phyloP scores from a whole-genome alignment of 352 stramenopile genomes.

The Globisporangium yorkense region DNA sequence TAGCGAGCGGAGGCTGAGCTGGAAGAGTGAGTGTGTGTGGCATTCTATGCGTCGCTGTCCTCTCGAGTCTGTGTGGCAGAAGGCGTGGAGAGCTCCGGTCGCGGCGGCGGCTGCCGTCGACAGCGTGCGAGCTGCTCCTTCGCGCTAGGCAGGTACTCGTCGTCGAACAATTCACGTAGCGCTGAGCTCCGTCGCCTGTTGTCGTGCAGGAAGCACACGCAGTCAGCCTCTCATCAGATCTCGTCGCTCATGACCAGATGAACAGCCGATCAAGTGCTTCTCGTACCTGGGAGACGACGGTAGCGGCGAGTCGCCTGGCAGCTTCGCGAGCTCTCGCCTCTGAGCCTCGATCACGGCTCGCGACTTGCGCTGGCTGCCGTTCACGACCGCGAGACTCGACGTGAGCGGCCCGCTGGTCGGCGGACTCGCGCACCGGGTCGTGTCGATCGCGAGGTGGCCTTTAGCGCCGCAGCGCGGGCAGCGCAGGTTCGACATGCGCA shows the following conservation, averaged over 20 bases:
- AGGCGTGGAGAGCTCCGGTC: background rate
- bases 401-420: constrained; percentile 11
- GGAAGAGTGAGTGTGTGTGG: background rate
- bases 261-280: background rate
- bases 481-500: constrained; percentile 65
- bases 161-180: constrained; percentile 50
- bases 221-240: background rate
- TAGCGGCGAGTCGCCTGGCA: background rate
- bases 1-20: too few relatives aligned
- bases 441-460: constrained; percentile 46
- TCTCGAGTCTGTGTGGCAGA: background rate
- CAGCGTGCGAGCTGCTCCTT: constrained; percentile 56
- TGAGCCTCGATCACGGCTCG: constrained; percentile 1
- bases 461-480: constrained; percentile 52
- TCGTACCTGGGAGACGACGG: background rate
- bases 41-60: background rate
- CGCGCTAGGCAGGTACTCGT: constrained; percentile 42
- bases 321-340: constrained; percentile 3
- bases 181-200: constrained; percentile 11
- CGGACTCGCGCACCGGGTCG: constrained; percentile 31
- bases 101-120: constrained; percentile 3
- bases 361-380: constrained; percentile 5
- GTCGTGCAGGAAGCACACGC: background rate
- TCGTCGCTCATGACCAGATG: background rate
- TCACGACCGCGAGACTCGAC: constrained; percentile 3